phyloP scores from a whole-genome alignment of 768 basidiomycete genomes.

The Albatrellus ellisii region DNA sequence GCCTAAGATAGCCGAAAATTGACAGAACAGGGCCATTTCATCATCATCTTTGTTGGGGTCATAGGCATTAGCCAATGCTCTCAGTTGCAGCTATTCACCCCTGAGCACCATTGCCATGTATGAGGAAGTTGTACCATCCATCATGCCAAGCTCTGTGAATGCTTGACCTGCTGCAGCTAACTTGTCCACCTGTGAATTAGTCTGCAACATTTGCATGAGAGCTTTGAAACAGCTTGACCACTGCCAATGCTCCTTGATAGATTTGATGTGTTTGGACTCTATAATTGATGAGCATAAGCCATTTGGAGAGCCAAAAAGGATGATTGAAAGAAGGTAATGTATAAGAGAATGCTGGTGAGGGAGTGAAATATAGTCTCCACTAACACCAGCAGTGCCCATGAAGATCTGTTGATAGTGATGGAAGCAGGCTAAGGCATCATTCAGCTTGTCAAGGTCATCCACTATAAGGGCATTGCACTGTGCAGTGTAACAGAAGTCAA shows the following conservation, averaged over 20 bases:
- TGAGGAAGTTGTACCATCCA: background rate
- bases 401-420: slow-evolving; percentile 3
- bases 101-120: background rate
- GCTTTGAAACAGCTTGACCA: slow-evolving; percentile 11
- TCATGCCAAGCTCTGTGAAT: background rate
- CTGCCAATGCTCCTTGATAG: slow-evolving; percentile 15
- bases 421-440: background rate
- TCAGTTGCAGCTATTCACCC: background rate
- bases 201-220: slow-evolving; percentile 13
- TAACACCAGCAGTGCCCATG: background rate
- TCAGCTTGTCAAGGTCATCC: background rate
- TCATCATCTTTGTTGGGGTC: background rate
- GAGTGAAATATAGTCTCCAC: slow-evolving; percentile 8
- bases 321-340: slow-evolving; percentile 6
- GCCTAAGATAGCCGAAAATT: no score
- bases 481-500: slow-evolving; percentile 14
- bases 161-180: background rate
- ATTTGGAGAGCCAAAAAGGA: slow-evolving; percentile 12
- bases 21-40: background rate
- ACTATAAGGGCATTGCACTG: background rate
- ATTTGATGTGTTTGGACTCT: slow-evolving; percentile 14
- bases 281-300: slow-evolving; percentile 16
- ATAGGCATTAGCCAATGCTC: background rate
- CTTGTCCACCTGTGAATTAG: slow-evolving; percentile 6
- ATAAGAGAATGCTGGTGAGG: slow-evolving; percentile 12